Base-by-base conservation (phyloP, 768 basidiomycete genomes). In the Lyophyllum atratum region DNA sequence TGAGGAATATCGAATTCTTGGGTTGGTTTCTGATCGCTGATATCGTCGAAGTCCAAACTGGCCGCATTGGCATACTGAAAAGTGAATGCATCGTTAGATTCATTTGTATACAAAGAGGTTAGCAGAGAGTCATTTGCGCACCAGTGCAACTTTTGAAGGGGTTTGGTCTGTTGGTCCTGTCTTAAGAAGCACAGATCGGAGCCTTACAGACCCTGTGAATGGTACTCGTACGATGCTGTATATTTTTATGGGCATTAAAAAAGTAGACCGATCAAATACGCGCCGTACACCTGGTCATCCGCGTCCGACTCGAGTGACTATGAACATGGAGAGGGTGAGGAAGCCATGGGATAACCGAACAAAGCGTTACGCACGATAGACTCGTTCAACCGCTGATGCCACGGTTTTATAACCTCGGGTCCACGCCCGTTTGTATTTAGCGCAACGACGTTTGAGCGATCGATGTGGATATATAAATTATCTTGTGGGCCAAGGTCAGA, bases 291-390 rank as follows among this genome's bases (percentile, higher is more conserved):
- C 70, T 93, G 90, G 67, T 95, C 94, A 71, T 96, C 95, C 31
- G 90, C 89, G 61, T 97, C 95, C 17, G 92, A 94, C 71, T 94
- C 90, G 56, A 95, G 69, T 59, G 74, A 91, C 94, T 97, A 61
- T 8, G 22, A 53, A 31, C 14, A 29, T 25, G 22, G 14, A 40
- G 51, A 31, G 54, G 48, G 49, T 58, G 40, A 48, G 29, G 14
- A 48, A 19, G 43, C 21, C 55, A 47, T 29, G 55, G 28, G 48
- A 10, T 31, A 21, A 52, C 49, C 9, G 31, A 51, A 55, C 43
- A 26, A 53, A 8, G 28, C 44, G 45, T 28, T 55, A 61, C 80
- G 63, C 66, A 94, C 94, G 75, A 79, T 75, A 28, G 74, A 73
- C 69, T 95, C 92, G 56, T 89, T 85, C 53, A 82, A 69, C 33